phyloP scores from a whole-genome alignment of 345 rosid species.

The Linum usitatissimum region DNA sequence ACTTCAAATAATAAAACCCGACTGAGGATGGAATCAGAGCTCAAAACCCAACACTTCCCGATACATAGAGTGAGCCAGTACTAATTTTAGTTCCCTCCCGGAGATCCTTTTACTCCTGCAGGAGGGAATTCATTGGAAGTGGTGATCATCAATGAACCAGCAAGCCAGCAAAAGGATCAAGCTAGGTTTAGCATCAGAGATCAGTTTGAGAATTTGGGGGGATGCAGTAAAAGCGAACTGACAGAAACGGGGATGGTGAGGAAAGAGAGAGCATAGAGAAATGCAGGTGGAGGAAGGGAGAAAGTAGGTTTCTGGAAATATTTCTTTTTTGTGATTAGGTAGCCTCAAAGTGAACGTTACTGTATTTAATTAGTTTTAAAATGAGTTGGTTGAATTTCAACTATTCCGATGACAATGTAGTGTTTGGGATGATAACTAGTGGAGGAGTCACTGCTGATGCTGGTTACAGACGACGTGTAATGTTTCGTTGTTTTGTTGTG shows the following conservation, averaged over 20 bases:
- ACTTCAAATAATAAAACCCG: background rate
- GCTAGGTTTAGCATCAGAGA: background rate
- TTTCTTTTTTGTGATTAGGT: background rate
- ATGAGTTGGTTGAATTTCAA: too few species aligned
- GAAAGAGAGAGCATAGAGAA: background rate
- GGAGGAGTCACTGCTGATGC: too few species aligned
- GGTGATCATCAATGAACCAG: too few species aligned
- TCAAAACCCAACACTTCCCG: background rate
- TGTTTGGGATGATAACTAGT: too few species aligned
- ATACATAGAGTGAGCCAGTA: background rate
- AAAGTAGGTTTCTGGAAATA: background rate
- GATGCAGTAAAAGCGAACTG: background rate
- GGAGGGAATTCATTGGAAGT: background rate
- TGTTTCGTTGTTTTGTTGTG: too few species aligned
- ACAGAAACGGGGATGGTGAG: background rate
- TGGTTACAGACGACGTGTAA: too few species aligned
- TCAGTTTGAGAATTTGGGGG: background rate
- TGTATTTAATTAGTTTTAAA: too few species aligned
- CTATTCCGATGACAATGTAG: too few species aligned
- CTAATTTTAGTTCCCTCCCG: background rate
- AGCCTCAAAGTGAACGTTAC: too few species aligned
- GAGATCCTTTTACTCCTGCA: background rate
- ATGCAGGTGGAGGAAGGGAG: background rate
- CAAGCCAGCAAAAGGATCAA: too few species aligned
- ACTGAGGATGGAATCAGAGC: background rate